Evolutionary conservation across 2,329 filamentous ascomycete genomes (phyloP), one percentile per base, ranked within the genome.

Genomic region (Cladorrhinum sp.): DNA sequence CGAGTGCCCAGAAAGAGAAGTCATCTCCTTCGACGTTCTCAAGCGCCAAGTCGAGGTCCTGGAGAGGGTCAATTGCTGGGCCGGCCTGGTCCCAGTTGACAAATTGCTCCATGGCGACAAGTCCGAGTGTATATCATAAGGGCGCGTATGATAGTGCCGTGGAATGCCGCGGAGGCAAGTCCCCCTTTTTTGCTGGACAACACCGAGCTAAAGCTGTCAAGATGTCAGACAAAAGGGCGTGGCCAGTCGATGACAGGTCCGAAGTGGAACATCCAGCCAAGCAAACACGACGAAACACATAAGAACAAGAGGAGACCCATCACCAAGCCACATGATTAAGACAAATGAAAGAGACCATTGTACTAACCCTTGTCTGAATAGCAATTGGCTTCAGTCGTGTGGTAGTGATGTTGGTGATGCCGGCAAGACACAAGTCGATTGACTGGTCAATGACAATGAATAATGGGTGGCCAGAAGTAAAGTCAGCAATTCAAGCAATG

Each of bases 21-120:
- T 85, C 82, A 63, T 86, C 83, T 41, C 81, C 81, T n/a, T 80
- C 78, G 52, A 81, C 76, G 64, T 85, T 81, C 38, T 77, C 82
- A 58, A 86, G 76, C 32, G 81, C 79, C 16, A 86, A 76, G 60
- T 82, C 81, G 66, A 85, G 77, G 70, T 81, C 70, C n/a, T 70
- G 65, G 5, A 68, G 62, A 16, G 70, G 63, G 58, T 75, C 64
- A 38, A 55, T 48, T 18, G 61, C 57, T 8, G 62, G 52, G 50
- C 74, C 79, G 54, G 78, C 77, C 60, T 79, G 74, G 66, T 85
- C 82, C 83, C 85, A 87, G 70, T 86, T 78, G 71, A 90, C 82
- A 70, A 88, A 85, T 63, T 87, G 81, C 58, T 88, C 85, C 77
- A 82, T 76, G 52, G 68, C 57, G 49, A 38, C 41, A 64, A 57